Percentiles rank a stretch among this genome's conserved stretches.
phyloP scores from a whole-genome alignment of 495 filamentous ascomycete species.

The Talaromyces thailandensis region DNA sequence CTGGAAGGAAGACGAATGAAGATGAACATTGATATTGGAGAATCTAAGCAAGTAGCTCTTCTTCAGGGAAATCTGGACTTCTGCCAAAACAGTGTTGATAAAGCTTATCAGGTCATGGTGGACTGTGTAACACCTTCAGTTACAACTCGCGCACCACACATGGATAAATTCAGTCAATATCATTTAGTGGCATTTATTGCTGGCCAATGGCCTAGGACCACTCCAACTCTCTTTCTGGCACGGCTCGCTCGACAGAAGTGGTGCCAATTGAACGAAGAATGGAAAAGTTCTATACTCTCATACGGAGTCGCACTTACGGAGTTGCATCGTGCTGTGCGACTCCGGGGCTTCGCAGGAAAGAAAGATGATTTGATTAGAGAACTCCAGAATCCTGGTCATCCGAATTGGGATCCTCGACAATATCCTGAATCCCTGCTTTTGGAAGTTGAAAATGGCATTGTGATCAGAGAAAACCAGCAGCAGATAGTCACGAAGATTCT shows the following conservation, averaged over 20 bases:
- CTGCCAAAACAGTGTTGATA: neutral
- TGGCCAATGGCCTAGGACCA: constrained; percentile 12
- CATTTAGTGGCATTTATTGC: neutral
- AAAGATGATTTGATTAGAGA: constrained; percentile 37
- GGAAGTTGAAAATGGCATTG: constrained; percentile 50
- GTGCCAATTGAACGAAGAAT: constrained; percentile 6
- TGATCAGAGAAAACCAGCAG: constrained; percentile 49
- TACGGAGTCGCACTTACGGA: constrained; percentile 25
- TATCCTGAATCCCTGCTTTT: constrained; percentile 49
- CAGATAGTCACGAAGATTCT: constrained; percentile 48
- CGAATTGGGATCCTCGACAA: constrained; percentile 36
- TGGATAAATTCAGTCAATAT: neutral
- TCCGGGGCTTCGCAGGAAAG: constrained; percentile 1
- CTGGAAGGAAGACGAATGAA: constrained; percentile 3
- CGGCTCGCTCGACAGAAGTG: constrained; percentile 13
- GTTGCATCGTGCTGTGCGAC: constrained; percentile 24
- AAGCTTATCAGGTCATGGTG: neutral
- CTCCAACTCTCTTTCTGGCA: constrained; percentile 13
- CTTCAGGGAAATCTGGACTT: neutral
- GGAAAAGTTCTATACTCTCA: constrained; percentile 10
- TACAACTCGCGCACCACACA: neutral
- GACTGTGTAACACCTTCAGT: neutral
- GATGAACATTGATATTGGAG: neutral
- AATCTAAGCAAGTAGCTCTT: neutral
- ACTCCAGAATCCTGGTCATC: constrained; percentile 39